Base-by-base conservation (phyloP, 2,329 filamentous ascomycete genomes). In the Colletotrichum sp. region DNA sequence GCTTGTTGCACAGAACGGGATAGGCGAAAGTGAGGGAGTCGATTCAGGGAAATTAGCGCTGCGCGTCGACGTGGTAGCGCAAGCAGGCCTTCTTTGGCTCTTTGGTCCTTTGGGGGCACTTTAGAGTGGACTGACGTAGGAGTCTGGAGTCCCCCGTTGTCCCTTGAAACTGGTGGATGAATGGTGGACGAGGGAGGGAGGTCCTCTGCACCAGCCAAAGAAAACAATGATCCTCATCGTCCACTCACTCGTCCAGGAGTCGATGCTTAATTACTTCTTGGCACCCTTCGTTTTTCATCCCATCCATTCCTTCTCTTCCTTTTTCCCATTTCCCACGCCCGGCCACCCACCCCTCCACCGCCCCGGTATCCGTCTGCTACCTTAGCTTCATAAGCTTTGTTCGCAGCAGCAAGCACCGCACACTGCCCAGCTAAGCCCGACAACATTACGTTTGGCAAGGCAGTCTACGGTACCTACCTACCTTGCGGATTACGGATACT, bases 21-120 rank as follows among this genome's bases (percentile, higher is more conserved):
- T 63, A 32, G 32, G 44, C 60, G 67, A 44, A n/a, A 57, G 34
- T 60, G 49, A 52, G 8, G 34, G 8, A 7, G n/a, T 59, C 66
- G 59, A 65, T 74, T 66, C 72, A 75, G 68, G 72, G 62, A 72
- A 75, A 75, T 75, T 75, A 67, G 72, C 72, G 69, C 49, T 44
- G 26, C 34, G 44, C 15, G 32, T 24, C 55, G n/a, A 68, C 44
- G 65, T 62, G 34, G 55, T 69, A 69, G 66, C 49, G 49, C n/a
- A 16, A 18, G 9, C 26, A 44, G 57, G 57, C 26, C 24, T 24
- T 30, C 28, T 28, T 18, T 62, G 59, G 57, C 57, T 32, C 44
- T 21, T 52, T 52, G 44, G 44, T 1, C 4, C 10, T 52, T 52
- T 52, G 44, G 44, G 15, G 26, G 26, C 28, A 60, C 57, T 52